These are phyloP conservation scores for Sequoiadendron giganteum DNA, from an alignment of 75 land plant genomes.

Conservation along the genomic window DNA sequence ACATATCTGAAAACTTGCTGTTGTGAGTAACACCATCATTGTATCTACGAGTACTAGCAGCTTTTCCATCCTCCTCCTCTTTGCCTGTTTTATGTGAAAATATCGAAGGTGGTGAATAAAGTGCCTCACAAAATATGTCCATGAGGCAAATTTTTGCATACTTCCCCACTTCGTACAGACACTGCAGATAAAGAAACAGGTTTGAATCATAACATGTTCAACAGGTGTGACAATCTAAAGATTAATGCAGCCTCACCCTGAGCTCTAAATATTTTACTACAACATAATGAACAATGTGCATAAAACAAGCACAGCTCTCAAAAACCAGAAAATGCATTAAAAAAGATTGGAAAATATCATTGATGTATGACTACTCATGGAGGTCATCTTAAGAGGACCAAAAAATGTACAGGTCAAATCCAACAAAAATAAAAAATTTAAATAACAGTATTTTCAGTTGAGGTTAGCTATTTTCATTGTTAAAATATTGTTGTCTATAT, in stretches of 20 bases:
- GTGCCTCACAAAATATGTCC: constrained; percentile 49
- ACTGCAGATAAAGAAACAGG: constrained; percentile 30
- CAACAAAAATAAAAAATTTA: too few species aligned
- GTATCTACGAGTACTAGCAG: neutral
- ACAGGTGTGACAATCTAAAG: neutral
- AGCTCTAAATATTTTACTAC: neutral
- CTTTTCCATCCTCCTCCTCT: constrained; percentile 1
- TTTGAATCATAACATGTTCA: neutral
- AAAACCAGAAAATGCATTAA: neutral
- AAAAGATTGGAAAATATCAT: too few species aligned
- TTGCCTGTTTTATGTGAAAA: constrained; percentile 13
- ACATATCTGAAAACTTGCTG: neutral
- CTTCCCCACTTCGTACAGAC: constrained; percentile 50
- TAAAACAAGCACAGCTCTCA: neutral
- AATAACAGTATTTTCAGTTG: neutral
- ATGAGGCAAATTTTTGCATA: constrained; percentile 24
- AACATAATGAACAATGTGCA: neutral
- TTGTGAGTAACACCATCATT: neutral
- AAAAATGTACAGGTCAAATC: too few species aligned
- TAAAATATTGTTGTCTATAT: neutral
- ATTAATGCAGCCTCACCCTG: neutral
- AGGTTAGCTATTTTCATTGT: neutral
- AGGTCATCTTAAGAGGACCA: too few species aligned
- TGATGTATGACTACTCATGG: too few species aligned
- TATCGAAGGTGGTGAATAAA: constrained; percentile 24